These are phyloP conservation scores for Fusarium tuaranense DNA, from an alignment of 2,329 filamentous ascomycete species.

Conservation along the genomic window DNA sequence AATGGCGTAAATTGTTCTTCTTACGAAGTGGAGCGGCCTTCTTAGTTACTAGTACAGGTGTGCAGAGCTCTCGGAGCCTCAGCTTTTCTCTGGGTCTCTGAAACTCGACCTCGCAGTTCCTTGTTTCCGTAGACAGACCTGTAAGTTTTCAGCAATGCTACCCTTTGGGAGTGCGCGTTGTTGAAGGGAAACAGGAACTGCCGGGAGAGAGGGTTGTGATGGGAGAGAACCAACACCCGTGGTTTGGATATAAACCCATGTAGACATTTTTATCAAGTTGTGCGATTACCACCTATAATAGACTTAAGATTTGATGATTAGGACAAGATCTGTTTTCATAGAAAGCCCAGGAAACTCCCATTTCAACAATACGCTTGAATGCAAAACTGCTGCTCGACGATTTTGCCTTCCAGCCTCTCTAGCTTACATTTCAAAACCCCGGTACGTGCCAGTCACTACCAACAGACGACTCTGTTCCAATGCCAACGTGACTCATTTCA, in stretches of 20 bases:
- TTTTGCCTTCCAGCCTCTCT: neutral
- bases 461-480: neutral
- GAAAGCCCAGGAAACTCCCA: neutral
- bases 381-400: neutral
- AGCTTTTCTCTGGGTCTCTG: too few species aligned
- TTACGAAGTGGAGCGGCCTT: neutral
- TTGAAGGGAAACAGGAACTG: neutral
- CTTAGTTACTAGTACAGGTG: too few species aligned
- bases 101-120: too few species aligned
- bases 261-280: neutral
- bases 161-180: neutral
- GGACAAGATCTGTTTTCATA: neutral
- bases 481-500: neutral
- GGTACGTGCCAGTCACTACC: accelerated
- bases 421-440: neutral
- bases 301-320: neutral
- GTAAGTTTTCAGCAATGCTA: neutral
- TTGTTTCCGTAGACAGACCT: neutral
- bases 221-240: too few species aligned
- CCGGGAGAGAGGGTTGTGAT: neutral
- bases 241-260: neutral
- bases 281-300: neutral
- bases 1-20: neutral
- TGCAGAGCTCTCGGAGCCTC: too few species aligned
- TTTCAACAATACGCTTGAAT: neutral